Base-by-base conservation (phyloP, 2,329 filamentous ascomycete genomes). In the Xylaria sp. region DNA sequence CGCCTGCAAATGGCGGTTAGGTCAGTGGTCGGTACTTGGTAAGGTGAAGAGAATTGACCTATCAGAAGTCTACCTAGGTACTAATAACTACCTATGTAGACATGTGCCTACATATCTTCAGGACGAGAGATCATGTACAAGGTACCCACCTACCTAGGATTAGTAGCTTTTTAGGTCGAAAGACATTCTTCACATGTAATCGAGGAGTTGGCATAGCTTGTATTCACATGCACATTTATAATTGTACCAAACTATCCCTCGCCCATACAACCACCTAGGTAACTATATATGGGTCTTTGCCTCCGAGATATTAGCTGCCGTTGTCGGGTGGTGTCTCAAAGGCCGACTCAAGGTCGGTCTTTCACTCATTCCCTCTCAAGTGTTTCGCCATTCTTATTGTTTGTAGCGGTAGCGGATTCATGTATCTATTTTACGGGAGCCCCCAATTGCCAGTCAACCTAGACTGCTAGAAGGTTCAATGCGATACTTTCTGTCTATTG, bases 401-500 rank as follows among this genome's bases (percentile, higher is more conserved):
- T 39, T n/a, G n/a, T n/a, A n/a, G n/a, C 54, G 28, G 31, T 41
- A 20, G 57, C 20, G 9, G 28, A 23, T 28, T 57, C 15, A 2
- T 5, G 31, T 46, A 46, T 39, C 56, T 28, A 50, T 46, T 31
- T 15, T 10, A 37, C 34, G 10, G 10, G 7, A 37, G 34, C 8
- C 46, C 12, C 12, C 39, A 25, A 2, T 4, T 12, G 3, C 34
- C 9, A 15, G n/a, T 41, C 55, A 28, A 57, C 48, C 7, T 8
- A 12, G 4, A 28, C 12, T 23, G 20, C 34, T n/a, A 50, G 37
- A 28, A 25, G 60, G 10, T 65, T 18, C 51, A 58, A 64, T 25
- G 39, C 58, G 20, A 54, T 65, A 58, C 58, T 25, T 50, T 58
- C 20, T 50, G 9, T 63, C 57, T 51, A 62, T 50, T 37, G 56